Base-by-base conservation (phyloP, 2,329 filamentous ascomycete genomes). In the Dryadomyces quercivorus region DNA sequence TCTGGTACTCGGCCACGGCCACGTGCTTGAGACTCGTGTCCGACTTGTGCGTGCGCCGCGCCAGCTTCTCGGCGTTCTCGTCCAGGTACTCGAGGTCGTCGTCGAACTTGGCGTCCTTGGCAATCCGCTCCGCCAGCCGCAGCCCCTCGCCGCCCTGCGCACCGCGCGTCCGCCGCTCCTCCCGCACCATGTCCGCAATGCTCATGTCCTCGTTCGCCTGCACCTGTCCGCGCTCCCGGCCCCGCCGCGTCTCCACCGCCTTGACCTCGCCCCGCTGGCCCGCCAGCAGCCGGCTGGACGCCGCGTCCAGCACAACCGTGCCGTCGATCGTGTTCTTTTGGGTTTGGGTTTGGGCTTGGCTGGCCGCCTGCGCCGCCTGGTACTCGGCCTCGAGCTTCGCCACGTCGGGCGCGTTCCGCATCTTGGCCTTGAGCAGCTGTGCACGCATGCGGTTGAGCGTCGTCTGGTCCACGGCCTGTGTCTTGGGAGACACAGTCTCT, bases 31-130 rank as follows among this genome's bases (percentile, higher is more conserved):
- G 79, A 67, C 89, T 90, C 59, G 88, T 76, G 60, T 95, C 88
- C 43, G 86, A 92, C 67, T 91, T 93, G 65, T 95, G 86, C 15
- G 95, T 86, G 26, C 87, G 84, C 63, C 84, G 85, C 31, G 92
- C 91, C 13, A 98, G 81, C 69, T 92, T 95, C 52, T 82, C 79
- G 16, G 93, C 93, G 64, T 98, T 97, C 62, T 97, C 93, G 66
- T 98, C 92, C 77, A 97, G 86, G 70, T 98, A 98, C 53, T 98
- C 92, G 26, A 98, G 81, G 66, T 95, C 86, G 63, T 94, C 83
- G 72, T 89, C 85, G 66, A 94, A 98, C 65, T 91, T 94, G 50
- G 72, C 80, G 67, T 98, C 93, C 66, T 95, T 95, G 53, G 91
- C 88, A 61, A 98, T 98, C 57, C 91, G 83, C 66, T 97, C 91